Conservation (phyloP, 1,284 basidiomycete genomes). For the Tetrapyrgos nigripes region DNA sequence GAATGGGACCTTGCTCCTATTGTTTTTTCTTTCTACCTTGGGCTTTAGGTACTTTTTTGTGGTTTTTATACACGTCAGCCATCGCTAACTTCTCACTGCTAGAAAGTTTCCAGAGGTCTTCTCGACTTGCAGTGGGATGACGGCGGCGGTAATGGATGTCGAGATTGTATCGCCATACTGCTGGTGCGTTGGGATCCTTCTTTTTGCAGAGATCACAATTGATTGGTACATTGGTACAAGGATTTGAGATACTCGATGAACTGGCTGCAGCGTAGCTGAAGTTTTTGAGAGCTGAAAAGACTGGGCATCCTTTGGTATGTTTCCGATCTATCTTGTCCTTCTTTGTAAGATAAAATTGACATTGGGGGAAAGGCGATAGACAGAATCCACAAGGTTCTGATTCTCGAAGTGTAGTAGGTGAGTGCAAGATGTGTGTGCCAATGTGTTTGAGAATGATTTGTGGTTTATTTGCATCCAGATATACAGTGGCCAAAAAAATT, state of each 20-base stretch:
- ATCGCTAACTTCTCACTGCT: constrained; percentile 21
- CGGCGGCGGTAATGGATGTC: constrained; percentile 25
- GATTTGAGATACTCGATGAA: constrained; percentile 22
- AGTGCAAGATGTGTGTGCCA: constrained; percentile 32
- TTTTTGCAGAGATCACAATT: constrained; percentile 30
- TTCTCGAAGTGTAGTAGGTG: constrained; percentile 6
- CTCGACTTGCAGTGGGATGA: constrained; percentile 20
- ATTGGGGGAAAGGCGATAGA: constrained; percentile 21
- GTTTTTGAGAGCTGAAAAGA: constrained; percentile 6
- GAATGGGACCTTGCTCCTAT: not conserved
- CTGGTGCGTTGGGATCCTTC: constrained; percentile 18
- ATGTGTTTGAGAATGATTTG: constrained; percentile 34
- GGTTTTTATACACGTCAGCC: not conserved
- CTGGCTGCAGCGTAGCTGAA: constrained; percentile 28
- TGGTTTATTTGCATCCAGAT: too few species aligned
- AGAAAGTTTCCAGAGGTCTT: constrained; percentile 20
- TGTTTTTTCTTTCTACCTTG: not conserved
- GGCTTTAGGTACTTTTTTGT: not conserved
- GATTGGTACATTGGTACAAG: constrained; percentile 37
- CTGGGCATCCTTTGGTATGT: constrained; percentile 19
- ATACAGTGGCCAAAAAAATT: constrained; percentile 15
- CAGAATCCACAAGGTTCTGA: constrained; percentile 32
- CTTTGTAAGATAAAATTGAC: constrained; percentile 25
- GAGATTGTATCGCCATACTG: constrained; percentile 36
- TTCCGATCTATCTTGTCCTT: constrained; percentile 25